These are phyloP conservation scores for Pyrenula aspistea DNA, from an alignment of 495 filamentous ascomycete genomes.

Conservation along the genomic window DNA sequence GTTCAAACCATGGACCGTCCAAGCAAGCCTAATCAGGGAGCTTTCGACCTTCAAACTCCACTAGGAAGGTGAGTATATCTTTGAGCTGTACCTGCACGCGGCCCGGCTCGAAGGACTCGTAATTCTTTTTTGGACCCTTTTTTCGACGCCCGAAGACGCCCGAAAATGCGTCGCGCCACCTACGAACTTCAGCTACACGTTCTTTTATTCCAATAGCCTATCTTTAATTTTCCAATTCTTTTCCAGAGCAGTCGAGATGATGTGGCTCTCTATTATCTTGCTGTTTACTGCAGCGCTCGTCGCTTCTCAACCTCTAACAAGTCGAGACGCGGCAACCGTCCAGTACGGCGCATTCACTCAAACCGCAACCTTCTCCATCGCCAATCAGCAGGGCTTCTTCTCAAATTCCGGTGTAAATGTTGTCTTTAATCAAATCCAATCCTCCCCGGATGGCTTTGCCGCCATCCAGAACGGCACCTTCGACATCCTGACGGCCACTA, in stretches of 20 bases:
- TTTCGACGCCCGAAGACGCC: too few species aligned
- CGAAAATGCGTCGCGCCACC: too few species aligned
- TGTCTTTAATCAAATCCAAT: constrained; percentile 13
- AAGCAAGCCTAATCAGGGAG: not conserved
- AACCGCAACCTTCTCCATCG: constrained; percentile 16
- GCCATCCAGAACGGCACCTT: constrained; percentile 12
- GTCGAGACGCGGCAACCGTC: not conserved
- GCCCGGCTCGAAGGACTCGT: too few species aligned
- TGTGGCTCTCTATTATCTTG: too few species aligned
- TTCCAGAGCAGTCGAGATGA: too few species aligned
- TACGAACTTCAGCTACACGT: too few species aligned
- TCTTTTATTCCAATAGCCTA: too few species aligned
- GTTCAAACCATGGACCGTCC: not conserved
- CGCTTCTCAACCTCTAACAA: too few species aligned
- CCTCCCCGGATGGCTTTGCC: constrained; percentile 13
- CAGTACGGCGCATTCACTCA: constrained; percentile 4
- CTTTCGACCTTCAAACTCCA: not conserved
- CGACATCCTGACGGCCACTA: constrained; percentile 14
- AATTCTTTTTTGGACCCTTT: too few species aligned
- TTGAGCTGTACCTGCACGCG: too few species aligned
- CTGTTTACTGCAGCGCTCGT: too few species aligned
- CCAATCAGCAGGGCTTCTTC: constrained; percentile 17
- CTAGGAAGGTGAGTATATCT: not conserved
- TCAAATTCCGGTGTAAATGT: constrained; percentile 12
- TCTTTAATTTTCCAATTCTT: too few species aligned